Evolutionary conservation across 257 asterid species (phyloP), one percentile per base, ranked within the genome.

Genomic region (Primulina huaijiensis): DNA sequence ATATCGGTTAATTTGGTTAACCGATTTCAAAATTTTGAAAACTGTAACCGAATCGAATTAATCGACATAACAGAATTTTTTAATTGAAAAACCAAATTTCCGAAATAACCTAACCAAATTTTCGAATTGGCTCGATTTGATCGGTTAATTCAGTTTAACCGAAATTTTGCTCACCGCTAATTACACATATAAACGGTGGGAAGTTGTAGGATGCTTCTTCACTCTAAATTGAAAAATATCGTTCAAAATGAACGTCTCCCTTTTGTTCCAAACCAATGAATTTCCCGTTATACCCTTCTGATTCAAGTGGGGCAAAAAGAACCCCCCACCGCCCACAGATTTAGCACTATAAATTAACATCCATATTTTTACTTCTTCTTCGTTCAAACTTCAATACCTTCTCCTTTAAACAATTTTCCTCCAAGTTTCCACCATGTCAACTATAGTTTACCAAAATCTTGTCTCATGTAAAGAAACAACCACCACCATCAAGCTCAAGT

Each of bases 291-390:
- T 4, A 50, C 57, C 20, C n/a, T 11, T n/a, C n/a, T 3, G 12
- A 43, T 43, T 43, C n/a, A 2, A 43, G n/a, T 11, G 56, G 56
- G 5, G 20, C 56, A 46, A 46, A 46, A 46, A 16, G 20, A 5
- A 1, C 17, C 37, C 8, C 20, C 55, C 57, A 69, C 64, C 37
- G 11, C 1, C 27, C 71, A 60, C 73, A 38, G 77, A 70, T 80
- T 79, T 74, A 60, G 83, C 83, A 73, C 87, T 86, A 84, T 79
- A 86, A 86, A 86, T 84, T 34, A 77, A 33, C 81, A 34, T 68
- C 78, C 82, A 70, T 63, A 76, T 78, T 74, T 46, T 82, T 81
- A 65, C 75, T 69, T 65, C 21, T 66, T 73, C 79, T 67, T 81
- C 86, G 53, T 77, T 82, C 90, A n/a, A n/a, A n/a, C n/a, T n/a